phyloP scores from a whole-genome alignment of 257 asterid genomes.

The Petunia axillaris region DNA sequence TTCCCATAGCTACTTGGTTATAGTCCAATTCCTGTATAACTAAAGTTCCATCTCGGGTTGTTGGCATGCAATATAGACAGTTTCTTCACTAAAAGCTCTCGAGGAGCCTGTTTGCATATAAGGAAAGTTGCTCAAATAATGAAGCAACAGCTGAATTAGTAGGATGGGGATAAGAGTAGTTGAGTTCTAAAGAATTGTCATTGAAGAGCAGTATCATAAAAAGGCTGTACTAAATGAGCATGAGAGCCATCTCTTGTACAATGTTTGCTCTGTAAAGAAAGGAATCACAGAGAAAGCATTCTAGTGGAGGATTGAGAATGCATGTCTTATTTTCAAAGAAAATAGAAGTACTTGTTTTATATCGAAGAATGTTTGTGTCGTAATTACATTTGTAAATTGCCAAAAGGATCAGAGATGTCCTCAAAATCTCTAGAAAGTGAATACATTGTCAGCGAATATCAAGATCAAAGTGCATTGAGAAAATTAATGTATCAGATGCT shows the following conservation, averaged over 20 bases:
- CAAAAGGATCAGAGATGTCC: not conserved
- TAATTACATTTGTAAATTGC: not conserved
- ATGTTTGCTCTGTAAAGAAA: not conserved
- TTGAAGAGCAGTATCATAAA: not conserved
- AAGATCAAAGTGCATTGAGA: not conserved
- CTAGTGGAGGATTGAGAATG: not conserved
- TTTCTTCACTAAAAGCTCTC: not conserved
- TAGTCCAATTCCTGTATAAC: not conserved
- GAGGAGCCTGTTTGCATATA: not conserved
- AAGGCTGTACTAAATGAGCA: not conserved
- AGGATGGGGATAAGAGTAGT: constrained; percentile 4
- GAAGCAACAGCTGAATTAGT: not conserved
- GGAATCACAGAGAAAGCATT: constrained; percentile 14
- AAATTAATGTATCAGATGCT: not conserved
- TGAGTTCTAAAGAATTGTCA: not conserved
- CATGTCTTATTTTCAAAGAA: not conserved
- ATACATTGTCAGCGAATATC: not conserved
- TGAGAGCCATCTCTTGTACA: constrained; percentile 16
- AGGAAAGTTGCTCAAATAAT: not conserved
- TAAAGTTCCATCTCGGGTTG: not conserved
- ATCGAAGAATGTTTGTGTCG: not conserved
- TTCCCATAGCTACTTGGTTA: not conserved
- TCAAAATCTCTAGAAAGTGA: not conserved
- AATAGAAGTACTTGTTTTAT: not conserved
- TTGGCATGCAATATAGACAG: not conserved